Evolutionary conservation across 2,329 filamentous ascomycete genomes (phyloP).

Genomic region (Shiraia sp.): DNA sequence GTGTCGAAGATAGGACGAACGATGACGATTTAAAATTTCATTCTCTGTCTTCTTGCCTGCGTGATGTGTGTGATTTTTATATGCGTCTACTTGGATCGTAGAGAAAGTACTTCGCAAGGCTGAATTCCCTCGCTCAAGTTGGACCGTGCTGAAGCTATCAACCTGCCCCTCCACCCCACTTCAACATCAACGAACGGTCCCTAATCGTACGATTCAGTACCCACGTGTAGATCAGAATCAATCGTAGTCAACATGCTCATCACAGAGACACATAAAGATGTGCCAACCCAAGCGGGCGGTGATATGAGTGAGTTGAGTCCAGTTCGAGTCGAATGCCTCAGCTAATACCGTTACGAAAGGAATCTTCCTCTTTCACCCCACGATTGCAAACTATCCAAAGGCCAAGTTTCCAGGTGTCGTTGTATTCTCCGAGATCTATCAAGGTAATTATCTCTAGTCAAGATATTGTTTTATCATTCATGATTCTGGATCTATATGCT

Average conservation of each 20-base stretch:
- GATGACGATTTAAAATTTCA: conserved; percentile 7
- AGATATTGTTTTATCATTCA: too few relatives aligned
- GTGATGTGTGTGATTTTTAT: too few relatives aligned
- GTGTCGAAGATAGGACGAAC: conserved; percentile 14
- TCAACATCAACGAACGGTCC: too few relatives aligned
- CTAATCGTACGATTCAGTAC: conserved; percentile 1
- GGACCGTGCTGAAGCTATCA: too few relatives aligned
- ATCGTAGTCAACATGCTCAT: conserved; percentile 56
- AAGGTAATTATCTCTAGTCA: conserved; percentile 69
- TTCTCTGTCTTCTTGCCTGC: neutral
- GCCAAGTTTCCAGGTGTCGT: conserved; percentile 88
- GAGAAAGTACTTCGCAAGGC: too few relatives aligned
- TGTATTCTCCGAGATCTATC: conserved; percentile 93
- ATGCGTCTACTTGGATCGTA: too few relatives aligned
- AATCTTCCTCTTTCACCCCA: conserved; percentile 86
- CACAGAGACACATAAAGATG: conserved; percentile 62
- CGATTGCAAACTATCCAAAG: conserved; percentile 81
- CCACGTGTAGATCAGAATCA: neutral
- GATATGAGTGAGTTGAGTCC: conserved; percentile 57
- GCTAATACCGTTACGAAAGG: conserved; percentile 56
- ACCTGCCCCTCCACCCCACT: too few relatives aligned
- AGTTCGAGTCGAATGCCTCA: neutral
- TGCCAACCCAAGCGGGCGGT: conserved; percentile 62
- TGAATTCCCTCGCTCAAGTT: too few relatives aligned
- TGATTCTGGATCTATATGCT: too few relatives aligned